Percentiles rank a stretch among this genome's conserved stretches.
phyloP scores from a whole-genome alignment of 805 yeast species.

The Suhomyces sp. region DNA sequence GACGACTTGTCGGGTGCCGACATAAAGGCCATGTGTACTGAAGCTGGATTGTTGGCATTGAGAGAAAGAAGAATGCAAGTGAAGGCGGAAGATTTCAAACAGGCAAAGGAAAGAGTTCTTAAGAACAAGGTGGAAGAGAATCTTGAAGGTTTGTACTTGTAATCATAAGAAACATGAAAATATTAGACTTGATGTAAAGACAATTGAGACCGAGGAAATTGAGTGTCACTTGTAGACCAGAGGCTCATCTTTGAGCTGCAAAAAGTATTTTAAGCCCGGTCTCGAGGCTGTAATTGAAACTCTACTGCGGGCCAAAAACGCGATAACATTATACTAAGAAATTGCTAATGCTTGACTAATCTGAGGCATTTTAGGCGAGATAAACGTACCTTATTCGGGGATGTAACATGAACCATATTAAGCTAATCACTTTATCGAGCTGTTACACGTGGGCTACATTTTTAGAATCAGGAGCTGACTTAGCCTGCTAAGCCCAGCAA shows the following conservation, averaged over 20 bases:
- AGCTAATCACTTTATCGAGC: no score
- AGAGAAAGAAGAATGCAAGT: slow-evolving; percentile 98
- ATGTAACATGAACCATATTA: no score
- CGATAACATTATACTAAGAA: no score
- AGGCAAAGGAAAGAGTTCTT: slow-evolving; percentile 91
- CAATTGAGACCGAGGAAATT: no score
- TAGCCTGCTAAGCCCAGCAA: background rate
- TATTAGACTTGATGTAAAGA: background rate
- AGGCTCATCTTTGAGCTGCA: background rate
- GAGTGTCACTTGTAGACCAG: background rate
- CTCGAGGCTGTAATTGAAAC: background rate
- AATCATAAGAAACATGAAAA: slow-evolving; percentile 6
- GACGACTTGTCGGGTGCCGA: slow-evolving; percentile 97
- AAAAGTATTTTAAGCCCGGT: no score
- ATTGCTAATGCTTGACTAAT: background rate
- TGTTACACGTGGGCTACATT: background rate
- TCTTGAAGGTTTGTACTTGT: slow-evolving; percentile 87
- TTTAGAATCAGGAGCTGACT: background rate
- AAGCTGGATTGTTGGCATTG: slow-evolving; percentile 92
- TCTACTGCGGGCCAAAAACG: no score
- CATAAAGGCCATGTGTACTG: slow-evolving; percentile 95
- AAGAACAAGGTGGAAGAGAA: slow-evolving; percentile 96
- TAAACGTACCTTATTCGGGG: no score
- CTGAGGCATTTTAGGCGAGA: background rate
- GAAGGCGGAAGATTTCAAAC: slow-evolving; percentile 86